These are phyloP conservation scores for Chlamydomonas sp. DNA, from an alignment of 139 green algal species.

Conservation along the genomic window DNA sequence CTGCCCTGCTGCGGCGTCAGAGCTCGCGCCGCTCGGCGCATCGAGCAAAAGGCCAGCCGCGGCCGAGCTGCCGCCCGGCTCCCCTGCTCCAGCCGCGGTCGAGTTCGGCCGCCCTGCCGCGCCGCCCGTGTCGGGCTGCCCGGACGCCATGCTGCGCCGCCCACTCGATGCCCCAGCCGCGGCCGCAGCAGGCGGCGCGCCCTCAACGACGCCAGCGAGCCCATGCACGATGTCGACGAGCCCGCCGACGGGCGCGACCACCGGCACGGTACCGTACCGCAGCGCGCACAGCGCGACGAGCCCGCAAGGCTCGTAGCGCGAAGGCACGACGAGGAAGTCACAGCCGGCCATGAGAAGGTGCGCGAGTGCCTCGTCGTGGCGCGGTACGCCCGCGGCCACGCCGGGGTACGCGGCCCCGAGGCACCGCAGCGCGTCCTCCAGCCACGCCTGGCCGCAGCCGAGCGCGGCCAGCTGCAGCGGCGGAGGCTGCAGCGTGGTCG, in stretches of 20 bases:
- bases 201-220: not conserved
- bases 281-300: conserved; percentile 66
- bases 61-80: not conserved
- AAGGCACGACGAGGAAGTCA: conserved; percentile 75
- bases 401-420: conserved; percentile 49
- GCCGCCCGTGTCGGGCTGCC: not conserved
- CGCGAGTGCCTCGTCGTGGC: conserved; percentile 59
- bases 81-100: not conserved
- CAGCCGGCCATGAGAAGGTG: conserved; percentile 67
- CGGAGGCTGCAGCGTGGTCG: not conserved
- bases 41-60: too few relatives aligned
- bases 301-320: conserved; percentile 72
- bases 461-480: conserved; percentile 38
- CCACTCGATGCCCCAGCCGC: not conserved
- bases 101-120: not conserved
- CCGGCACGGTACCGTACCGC: conserved; percentile 68
- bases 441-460: conserved; percentile 46
- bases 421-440: conserved; percentile 49
- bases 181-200: not conserved
- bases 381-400: conserved; percentile 41
- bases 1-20: too few relatives aligned
- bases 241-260: conserved; percentile 61
- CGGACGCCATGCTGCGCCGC: too few relatives aligned
- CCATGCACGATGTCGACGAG: conserved; percentile 57
- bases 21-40: too few relatives aligned